Base-by-base conservation (phyloP, 2,329 filamentous ascomycete species). In the Talaromyces sp. region DNA sequence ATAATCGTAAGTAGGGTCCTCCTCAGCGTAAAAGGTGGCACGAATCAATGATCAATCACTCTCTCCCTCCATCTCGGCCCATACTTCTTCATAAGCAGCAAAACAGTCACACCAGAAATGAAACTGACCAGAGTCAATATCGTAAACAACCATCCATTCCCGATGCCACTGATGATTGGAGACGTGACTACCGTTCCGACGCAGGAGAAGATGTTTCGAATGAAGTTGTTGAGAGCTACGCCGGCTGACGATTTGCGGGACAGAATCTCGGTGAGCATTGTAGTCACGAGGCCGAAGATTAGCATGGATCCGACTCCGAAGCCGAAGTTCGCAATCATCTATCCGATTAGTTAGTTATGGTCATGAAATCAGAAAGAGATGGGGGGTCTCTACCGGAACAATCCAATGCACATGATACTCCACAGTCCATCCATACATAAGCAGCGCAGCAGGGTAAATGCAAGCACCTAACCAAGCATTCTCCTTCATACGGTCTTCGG, bases 191-290 rank as follows among this genome's bases (percentile, higher is more conserved):
- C 76, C 51, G 85, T 85, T 10, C 90, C 91, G 0, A 91, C 83
- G 67, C 89, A 93, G 59, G 86, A 88, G 71, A 93, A 88, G 45
- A 93, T 91, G 70, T 94, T 95, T 58, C 91, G 82, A 61, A 91
- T 82, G 72, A 94, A 91, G 74, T 94, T 94, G 76, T 94, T 93
- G 51, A 93, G 81, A 0, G 91, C 92, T 2, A 94, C 90, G 1
- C 91, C 91, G 11, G 86, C 86, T 3, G 88, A 90, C 59, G 88
- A 89, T 68, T 85, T 83, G 49, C 86, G 84, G 15, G 90, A 90
- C 83, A 94, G 89, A 73, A 94, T 93, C 73, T 95, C 91, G 0
- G 91, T 94, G 69, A 95, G 81, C 90, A 95, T 93, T 0, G 92
- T 95, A 0, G 91, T 93, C 0, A 86, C 83, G 70, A 87, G 84